Base-by-base conservation (phyloP, 305 asterid species). In the Solanum aculeatissimum region DNA sequence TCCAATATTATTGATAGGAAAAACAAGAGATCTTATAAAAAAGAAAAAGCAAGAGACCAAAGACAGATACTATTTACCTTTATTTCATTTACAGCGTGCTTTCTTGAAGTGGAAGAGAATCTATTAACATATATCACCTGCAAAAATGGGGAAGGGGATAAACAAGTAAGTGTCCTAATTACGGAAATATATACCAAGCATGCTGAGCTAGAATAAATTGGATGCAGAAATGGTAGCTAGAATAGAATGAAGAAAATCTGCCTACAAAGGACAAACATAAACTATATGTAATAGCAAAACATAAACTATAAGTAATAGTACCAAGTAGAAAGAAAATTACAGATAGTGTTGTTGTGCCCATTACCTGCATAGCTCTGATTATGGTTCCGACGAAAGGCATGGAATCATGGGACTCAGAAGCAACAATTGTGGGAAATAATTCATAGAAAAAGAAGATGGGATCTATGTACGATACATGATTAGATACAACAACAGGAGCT, bases 291-390 rank as follows among this genome's bases (percentile, higher is more conserved):
- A 68, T 18, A 42, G 85, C 32, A 42, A 82, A 42, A 45, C 35
- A 57, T 45, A 60, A 53, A 84, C 43, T 43, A 75, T 47, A 85
- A n/a, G 2, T 45, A 51, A 68, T 12, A 29, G 85, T 78, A 83
- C 23, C 32, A 43, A 65, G 75, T 55, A 38, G 47, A 77, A 12
- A 21, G 1, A 65, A 35, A 32, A 5, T 49, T 77, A 11, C 29
- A 77, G 66, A 29, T 7, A 27, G 45, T 29, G 65, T 78, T 78
- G 29, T 29, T 78, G 82, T 51, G 49, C 19, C 38, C 13, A 49
- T 62, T 96, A 97, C 99, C 99, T 97, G 99, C 99, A 97, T 97
- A 80, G 99, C 98, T 87, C 98, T 91, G 90, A 97, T 95, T 90
- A 97, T 97, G 90, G 98, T 95, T 84, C 99, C 99, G 84, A 97